These are phyloP conservation scores for Coniochaeta sp. DNA, from an alignment of 2,329 filamentous ascomycete species.

Conservation along the genomic window DNA sequence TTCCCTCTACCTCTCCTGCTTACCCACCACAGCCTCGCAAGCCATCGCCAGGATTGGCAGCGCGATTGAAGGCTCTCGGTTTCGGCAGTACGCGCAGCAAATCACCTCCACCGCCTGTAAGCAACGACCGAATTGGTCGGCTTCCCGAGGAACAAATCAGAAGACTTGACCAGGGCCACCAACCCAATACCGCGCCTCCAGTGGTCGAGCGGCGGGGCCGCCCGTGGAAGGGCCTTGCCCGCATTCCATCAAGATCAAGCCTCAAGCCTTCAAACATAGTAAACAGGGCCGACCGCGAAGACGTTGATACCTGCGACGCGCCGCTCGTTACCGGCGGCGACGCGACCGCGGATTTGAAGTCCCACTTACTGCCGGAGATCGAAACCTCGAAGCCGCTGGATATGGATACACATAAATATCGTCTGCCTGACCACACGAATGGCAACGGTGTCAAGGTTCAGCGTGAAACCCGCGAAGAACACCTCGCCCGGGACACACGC, in stretches of 20 bases:
- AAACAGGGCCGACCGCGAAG: conserved; percentile 9
- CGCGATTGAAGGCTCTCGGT: conserved; percentile 57
- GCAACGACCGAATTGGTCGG: conserved; percentile 51
- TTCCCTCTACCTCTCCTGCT: conserved; percentile 11
- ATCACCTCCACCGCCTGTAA: conserved; percentile 21
- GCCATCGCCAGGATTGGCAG: conserved; percentile 57
- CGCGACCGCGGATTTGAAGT: conserved; percentile 17
- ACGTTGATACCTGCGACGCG: conserved; percentile 13
- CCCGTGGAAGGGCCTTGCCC: conserved; percentile 63
- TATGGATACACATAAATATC: conserved; percentile 70
- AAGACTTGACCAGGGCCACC: conserved; percentile 61
- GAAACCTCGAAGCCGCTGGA: conserved; percentile 41
- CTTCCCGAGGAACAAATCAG: conserved; percentile 64
- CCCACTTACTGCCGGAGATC: conserved; percentile 44
- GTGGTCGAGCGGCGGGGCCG: conserved; percentile 59
- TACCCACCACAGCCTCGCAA: conserved; percentile 35
- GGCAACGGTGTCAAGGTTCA: conserved; percentile 61
- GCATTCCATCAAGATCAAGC: conserved; percentile 33
- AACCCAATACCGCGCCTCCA: conserved; percentile 41
- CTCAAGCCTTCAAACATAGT: conserved; percentile 12
- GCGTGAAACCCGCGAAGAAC: conserved; percentile 48
- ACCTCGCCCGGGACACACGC: conserved; percentile 42
- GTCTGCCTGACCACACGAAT: conserved; percentile 62
- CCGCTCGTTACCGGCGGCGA: conserved; percentile 17
- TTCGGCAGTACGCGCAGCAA: conserved; percentile 41